Conservation (phyloP, 768 basidiomycete species). For the Serendipita vermifera region DNA sequence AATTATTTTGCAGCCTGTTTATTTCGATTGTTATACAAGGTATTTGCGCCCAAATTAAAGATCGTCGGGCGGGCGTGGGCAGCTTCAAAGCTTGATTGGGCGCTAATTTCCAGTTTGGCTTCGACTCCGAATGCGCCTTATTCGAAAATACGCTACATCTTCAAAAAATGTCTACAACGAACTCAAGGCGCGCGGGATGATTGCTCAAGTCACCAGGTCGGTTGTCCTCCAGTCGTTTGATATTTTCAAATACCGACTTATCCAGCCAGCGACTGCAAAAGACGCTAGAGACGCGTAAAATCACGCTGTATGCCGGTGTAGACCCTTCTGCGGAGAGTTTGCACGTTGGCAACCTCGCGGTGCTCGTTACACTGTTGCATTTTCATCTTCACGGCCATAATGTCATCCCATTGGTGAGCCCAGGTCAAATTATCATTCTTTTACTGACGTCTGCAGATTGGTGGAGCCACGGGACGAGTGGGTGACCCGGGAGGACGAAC, state of each 20-base stretch:
- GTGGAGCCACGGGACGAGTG: constrained; percentile 90
- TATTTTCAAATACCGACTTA: background rate
- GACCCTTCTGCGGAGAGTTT: constrained; percentile 86
- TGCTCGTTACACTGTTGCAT: constrained; percentile 75
- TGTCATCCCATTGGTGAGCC: constrained; percentile 66
- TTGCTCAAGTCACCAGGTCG: background rate
- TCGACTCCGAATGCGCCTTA: background rate
- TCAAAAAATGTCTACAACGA: background rate
- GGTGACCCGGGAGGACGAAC: constrained; percentile 91
- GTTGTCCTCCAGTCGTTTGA: background rate
- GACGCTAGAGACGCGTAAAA: background rate
- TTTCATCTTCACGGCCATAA: constrained; percentile 75
- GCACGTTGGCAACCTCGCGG: constrained; percentile 89
- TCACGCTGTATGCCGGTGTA: constrained; percentile 72
- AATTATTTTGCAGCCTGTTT: too few relatives aligned
- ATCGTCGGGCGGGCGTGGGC: too few relatives aligned
- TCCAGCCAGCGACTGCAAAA: background rate
- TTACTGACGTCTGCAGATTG: constrained; percentile 47
- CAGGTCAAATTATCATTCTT: constrained; percentile 11
- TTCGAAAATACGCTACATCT: background rate
- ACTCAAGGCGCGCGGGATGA: constrained; percentile 3
- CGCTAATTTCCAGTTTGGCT: too few relatives aligned
- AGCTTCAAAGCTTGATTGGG: too few relatives aligned
- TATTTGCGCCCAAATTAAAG: too few relatives aligned
- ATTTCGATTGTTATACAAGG: too few relatives aligned